Conservation (phyloP, 805 yeast genomes). For the Blastobotrys chiropterorum region DNA sequence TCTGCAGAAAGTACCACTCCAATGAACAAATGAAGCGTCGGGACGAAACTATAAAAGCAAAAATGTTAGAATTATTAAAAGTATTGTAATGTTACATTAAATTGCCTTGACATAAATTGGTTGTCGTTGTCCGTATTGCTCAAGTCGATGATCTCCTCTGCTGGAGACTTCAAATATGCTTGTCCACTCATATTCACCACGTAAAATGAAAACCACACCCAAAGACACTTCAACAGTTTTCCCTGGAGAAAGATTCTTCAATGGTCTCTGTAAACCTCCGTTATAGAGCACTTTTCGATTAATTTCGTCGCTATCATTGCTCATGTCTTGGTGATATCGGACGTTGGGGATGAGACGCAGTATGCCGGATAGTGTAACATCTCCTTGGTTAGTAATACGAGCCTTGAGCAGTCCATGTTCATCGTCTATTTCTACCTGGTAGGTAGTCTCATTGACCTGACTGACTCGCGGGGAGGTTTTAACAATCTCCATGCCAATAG, state of each 20-base stretch:
- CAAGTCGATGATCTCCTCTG: slow-evolving; percentile 18
- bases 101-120: slow-evolving; percentile 19
- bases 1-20: not conserved
- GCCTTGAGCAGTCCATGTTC: slow-evolving; percentile 48
- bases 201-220: slow-evolving; percentile 60
- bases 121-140: slow-evolving; percentile 17
- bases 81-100: slow-evolving; percentile 1
- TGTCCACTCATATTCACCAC: slow-evolving; percentile 82
- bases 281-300: slow-evolving; percentile 62
- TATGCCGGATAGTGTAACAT: slow-evolving; percentile 43
- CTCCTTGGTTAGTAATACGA: slow-evolving; percentile 44
- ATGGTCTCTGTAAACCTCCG: slow-evolving; percentile 61
- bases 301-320: slow-evolving; percentile 24
- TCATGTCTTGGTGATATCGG: slow-evolving; percentile 8
- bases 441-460: slow-evolving; percentile 7
- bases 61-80: not conserved
- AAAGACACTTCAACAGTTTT: slow-evolving; percentile 39
- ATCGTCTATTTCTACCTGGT: slow-evolving; percentile 29
- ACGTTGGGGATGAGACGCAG: slow-evolving; percentile 50
- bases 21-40: not conserved
- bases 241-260: slow-evolving; percentile 41
- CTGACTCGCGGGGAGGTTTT: slow-evolving; percentile 27
- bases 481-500: slow-evolving; percentile 31
- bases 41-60: not conserved
- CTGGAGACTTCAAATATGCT: slow-evolving; percentile 44